Evolutionary conservation across 2,329 filamentous ascomycete species (phyloP).

Genomic region (Scedosporium dehoogii): DNA sequence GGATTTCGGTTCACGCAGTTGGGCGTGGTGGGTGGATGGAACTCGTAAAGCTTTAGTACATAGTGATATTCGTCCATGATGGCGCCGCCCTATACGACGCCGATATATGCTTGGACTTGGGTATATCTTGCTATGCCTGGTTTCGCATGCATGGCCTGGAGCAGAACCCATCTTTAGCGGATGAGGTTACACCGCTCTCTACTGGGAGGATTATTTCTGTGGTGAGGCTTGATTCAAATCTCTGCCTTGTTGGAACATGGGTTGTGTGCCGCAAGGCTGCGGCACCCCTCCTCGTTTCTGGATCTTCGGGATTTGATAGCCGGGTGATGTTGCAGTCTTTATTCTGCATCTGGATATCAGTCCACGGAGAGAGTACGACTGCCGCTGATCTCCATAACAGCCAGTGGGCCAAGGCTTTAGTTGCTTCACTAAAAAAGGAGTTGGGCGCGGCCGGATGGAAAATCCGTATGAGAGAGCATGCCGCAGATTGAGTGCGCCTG

Average conservation of each 20-base stretch:
- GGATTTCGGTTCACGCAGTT: not conserved
- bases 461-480: not conserved
- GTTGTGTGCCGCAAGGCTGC: not conserved
- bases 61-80: constrained; percentile 6
- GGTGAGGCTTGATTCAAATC: not conserved
- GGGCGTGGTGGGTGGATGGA: not conserved
- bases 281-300: not conserved
- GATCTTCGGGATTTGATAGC: not conserved
- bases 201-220: not conserved
- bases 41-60: constrained; percentile 8
- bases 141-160: not conserved
- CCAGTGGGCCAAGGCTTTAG: not conserved
- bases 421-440: not conserved
- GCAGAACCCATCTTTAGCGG: not conserved
- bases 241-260: not conserved
- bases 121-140: not conserved
- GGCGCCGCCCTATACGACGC: not conserved
- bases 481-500: not conserved
- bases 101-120: not conserved
- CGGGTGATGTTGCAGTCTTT: not conserved
- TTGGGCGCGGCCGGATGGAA: not conserved
- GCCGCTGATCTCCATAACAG: not conserved
- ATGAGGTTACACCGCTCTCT: not conserved
- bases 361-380: not conserved
- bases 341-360: not conserved